Percentiles rank a stretch among this genome's conserved stretches.
Conservation (phyloP, 2,329 filamentous ascomycete genomes). For the Colletotrichum sp. region DNA sequence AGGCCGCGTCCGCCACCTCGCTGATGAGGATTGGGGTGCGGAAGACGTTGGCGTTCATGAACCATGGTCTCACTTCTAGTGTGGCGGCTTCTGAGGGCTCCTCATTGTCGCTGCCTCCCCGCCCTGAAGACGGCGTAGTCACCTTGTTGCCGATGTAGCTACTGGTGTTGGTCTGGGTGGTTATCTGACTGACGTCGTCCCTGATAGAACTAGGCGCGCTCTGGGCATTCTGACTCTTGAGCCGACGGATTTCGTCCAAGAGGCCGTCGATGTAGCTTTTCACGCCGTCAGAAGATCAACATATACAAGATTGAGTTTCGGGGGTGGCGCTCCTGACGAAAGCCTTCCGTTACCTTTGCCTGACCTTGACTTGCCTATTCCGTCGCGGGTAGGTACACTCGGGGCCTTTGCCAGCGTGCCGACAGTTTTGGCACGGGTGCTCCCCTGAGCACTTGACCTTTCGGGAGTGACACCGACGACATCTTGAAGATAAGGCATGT, state of each 20-base stretch:
- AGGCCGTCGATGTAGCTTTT: conserved; percentile 39
- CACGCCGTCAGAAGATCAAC: not conserved
- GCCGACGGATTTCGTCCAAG: conserved; percentile 35
- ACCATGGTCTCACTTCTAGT: conserved; percentile 33
- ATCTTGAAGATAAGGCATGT: conserved; percentile 5
- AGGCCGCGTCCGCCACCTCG: conserved; percentile 39
- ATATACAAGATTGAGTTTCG: not conserved
- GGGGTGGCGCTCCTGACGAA: conserved; percentile 17
- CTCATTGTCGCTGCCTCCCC: not conserved
- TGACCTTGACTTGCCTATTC: conserved; percentile 36
- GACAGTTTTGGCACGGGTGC: conserved; percentile 35
- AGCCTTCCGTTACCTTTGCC: conserved; percentile 31
- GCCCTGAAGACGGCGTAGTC: not conserved
- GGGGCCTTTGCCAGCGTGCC: conserved; percentile 30
- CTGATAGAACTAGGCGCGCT: not conserved
- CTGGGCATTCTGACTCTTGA: conserved; percentile 24
- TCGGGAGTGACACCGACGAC: conserved; percentile 34
- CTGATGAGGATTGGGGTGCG: conserved; percentile 37
- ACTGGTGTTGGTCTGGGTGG: not conserved
- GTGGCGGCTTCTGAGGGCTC: not conserved
- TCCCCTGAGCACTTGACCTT: conserved; percentile 40
- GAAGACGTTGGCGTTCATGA: conserved; percentile 34
- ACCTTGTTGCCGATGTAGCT: not conserved
- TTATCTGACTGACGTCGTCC: not conserved
- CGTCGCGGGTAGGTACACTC: conserved; percentile 38